Evolutionary conservation across 257 asterid genomes (phyloP).

Genomic region (Rauvolfia tetraphylla): DNA sequence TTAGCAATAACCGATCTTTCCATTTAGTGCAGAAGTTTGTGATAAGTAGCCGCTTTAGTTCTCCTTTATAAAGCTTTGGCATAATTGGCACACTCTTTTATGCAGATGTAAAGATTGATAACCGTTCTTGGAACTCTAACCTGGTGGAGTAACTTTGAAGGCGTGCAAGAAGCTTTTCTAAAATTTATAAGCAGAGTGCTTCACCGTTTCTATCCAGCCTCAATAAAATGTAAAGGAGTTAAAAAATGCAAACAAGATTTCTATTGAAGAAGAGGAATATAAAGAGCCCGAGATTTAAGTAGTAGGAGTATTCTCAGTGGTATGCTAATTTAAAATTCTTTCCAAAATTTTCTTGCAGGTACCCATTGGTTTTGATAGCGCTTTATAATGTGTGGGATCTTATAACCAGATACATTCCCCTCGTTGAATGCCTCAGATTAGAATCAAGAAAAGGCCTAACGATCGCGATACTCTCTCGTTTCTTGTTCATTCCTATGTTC

Average conservation of each 20-base stretch:
- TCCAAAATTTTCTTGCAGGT: constrained; percentile 37
- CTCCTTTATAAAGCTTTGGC: neutral
- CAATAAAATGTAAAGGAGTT: neutral
- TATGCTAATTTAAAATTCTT: neutral
- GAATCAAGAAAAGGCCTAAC: constrained; percentile 60
- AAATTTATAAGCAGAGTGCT: neutral
- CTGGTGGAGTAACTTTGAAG: neutral
- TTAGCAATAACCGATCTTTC: neutral
- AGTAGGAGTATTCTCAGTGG: neutral
- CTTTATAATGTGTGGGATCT: constrained; percentile 72
- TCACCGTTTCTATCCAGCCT: neutral
- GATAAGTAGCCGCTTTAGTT: neutral
- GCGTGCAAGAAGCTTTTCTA: neutral
- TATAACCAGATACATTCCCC: constrained; percentile 61
- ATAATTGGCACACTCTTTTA: neutral
- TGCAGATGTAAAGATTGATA: neutral
- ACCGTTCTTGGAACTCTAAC: constrained; percentile 12
- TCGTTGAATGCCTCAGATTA: constrained; percentile 37
- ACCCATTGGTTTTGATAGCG: constrained; percentile 63
- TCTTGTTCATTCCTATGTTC: constrained; percentile 68
- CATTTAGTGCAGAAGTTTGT: neutral
- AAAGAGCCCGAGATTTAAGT: too few species aligned
- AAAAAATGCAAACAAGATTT: neutral
- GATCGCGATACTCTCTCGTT: constrained; percentile 47
- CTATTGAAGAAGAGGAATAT: neutral